phyloP scores from a whole-genome alignment of 2,329 filamentous ascomycete species.

The Chaetomiaceae sp. region DNA sequence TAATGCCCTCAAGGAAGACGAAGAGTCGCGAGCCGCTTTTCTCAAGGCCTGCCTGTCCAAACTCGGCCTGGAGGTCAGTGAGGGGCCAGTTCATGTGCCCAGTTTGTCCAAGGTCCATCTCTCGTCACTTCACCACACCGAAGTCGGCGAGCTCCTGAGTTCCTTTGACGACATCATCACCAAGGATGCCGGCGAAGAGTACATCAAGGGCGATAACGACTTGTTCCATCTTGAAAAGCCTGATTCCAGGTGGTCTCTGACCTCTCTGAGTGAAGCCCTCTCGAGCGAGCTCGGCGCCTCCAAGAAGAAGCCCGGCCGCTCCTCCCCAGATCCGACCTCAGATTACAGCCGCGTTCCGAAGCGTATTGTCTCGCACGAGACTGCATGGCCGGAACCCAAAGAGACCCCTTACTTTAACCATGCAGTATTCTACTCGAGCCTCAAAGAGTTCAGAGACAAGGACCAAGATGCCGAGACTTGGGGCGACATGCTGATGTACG shows the following conservation, averaged over 20 bases:
- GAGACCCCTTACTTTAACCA: slow-evolving; percentile 86
- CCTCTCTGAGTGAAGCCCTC: slow-evolving; percentile 50
- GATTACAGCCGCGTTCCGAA: slow-evolving; percentile 74
- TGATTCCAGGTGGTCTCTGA: slow-evolving; percentile 55
- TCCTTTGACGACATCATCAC: slow-evolving; percentile 64
- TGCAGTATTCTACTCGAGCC: slow-evolving; percentile 66
- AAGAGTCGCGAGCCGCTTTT: slow-evolving; percentile 66
- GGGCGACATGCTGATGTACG: slow-evolving; percentile 76
- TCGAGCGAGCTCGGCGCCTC: slow-evolving; percentile 31
- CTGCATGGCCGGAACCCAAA: slow-evolving; percentile 60
- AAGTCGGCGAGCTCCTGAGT: slow-evolving; percentile 63
- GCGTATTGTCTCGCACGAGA: slow-evolving; percentile 67
- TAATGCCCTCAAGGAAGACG: slow-evolving; percentile 60
- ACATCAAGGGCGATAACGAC: slow-evolving; percentile 76
- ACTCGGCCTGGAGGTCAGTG: slow-evolving; percentile 73
- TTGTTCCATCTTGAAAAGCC: slow-evolving; percentile 72
- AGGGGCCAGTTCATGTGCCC: slow-evolving; percentile 64
- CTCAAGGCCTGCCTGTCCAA: slow-evolving; percentile 74
- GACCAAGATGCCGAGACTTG: slow-evolving; percentile 59
- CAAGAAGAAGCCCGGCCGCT: slow-evolving; percentile 20
- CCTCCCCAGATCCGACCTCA: slow-evolving; percentile 23
- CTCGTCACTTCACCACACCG: slow-evolving; percentile 60
- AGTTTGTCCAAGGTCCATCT: slow-evolving; percentile 79
- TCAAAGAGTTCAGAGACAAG: slow-evolving; percentile 60
- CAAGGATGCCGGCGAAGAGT: slow-evolving; percentile 60